These are phyloP conservation scores for Tetrapisispora fleetii DNA, from an alignment of 805 yeast species.

Conservation along the genomic window DNA sequence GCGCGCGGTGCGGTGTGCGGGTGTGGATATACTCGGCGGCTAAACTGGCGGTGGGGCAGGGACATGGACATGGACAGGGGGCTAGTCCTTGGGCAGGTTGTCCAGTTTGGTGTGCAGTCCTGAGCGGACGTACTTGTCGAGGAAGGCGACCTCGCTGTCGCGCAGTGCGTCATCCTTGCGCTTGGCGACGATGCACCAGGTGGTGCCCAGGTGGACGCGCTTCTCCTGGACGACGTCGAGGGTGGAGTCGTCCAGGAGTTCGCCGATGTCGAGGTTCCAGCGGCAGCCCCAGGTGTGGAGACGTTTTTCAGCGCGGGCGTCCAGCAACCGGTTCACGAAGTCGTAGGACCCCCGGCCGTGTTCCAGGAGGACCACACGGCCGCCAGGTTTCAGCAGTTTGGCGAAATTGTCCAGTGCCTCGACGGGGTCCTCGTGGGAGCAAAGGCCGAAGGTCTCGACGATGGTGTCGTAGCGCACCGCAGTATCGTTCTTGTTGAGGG, in stretches of 20 bases:
- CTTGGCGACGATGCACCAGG: conserved; percentile 77
- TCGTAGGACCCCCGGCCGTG: conserved; percentile 85
- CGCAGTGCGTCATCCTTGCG: conserved; percentile 52
- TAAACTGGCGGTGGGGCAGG: not conserved
- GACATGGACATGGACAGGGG: not conserved
- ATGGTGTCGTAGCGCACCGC: conserved; percentile 76
- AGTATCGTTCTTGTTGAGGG: conserved; percentile 36
- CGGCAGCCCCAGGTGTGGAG: conserved; percentile 93
- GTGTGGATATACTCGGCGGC: too few species aligned
- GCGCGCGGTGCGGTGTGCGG: too few species aligned
- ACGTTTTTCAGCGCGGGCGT: conserved; percentile 72
- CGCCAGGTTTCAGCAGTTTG: conserved; percentile 71
- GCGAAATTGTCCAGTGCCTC: conserved; percentile 68
- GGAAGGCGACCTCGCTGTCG: conserved; percentile 37
- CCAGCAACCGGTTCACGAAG: conserved; percentile 69
- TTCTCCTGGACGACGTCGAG: conserved; percentile 72
- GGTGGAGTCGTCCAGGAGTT: conserved; percentile 72
- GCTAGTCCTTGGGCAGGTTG: conserved; percentile 1
- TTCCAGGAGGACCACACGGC: conserved; percentile 77
- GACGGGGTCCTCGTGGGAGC: conserved; percentile 93
- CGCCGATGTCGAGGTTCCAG: conserved; percentile 93
- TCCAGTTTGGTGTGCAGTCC: conserved; percentile 25
- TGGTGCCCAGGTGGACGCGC: conserved; percentile 83
- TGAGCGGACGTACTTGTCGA: conserved; percentile 40
- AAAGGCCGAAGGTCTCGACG: conserved; percentile 87